Evolutionary conservation across 2,329 filamentous ascomycete species (phyloP).

Genomic region (Penicillium hesseltinei): DNA sequence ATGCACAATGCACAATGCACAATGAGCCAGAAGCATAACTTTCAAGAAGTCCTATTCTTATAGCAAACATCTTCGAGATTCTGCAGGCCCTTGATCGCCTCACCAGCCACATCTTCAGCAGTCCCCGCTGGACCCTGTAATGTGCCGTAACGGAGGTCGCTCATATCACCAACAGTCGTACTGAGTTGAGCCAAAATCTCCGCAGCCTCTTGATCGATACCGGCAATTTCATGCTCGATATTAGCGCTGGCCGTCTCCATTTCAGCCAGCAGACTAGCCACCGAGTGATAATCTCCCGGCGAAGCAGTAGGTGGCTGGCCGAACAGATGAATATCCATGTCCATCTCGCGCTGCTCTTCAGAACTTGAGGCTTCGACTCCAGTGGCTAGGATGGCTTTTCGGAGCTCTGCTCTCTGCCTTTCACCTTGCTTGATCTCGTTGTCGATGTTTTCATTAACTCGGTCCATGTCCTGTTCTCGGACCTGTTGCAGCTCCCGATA

Average conservation of each 20-base stretch:
- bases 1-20: neutral
- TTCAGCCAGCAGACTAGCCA: conserved; percentile 64
- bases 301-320: conserved; percentile 43
- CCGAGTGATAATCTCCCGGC: conserved; percentile 56
- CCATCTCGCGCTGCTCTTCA: conserved; percentile 39
- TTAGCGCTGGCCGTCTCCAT: conserved; percentile 65
- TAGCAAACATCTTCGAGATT: conserved; percentile 65
- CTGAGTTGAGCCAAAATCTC: conserved; percentile 60
- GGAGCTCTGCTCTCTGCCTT: conserved; percentile 39
- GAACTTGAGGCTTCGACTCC: conserved; percentile 35
- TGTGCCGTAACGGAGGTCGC: conserved; percentile 78
- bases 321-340: conserved; percentile 59
- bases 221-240: conserved; percentile 66
- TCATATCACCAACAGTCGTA: conserved; percentile 68
- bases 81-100: conserved; percentile 66
- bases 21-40: neutral
- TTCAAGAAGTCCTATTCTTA: conserved; percentile 18
- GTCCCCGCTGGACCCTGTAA: conserved; percentile 53
- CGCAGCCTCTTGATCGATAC: conserved; percentile 64
- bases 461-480: conserved; percentile 66
- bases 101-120: conserved; percentile 61
- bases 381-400: conserved; percentile 31
- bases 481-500: conserved; percentile 79
- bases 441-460: conserved; percentile 57
- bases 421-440: conserved; percentile 38